A percentile compares a stretch with the other conserved stretches of the same genome.
Evolutionary conservation across 768 basidiomycete species (phyloP).

Genomic region (Albatrellus ellisii): DNA sequence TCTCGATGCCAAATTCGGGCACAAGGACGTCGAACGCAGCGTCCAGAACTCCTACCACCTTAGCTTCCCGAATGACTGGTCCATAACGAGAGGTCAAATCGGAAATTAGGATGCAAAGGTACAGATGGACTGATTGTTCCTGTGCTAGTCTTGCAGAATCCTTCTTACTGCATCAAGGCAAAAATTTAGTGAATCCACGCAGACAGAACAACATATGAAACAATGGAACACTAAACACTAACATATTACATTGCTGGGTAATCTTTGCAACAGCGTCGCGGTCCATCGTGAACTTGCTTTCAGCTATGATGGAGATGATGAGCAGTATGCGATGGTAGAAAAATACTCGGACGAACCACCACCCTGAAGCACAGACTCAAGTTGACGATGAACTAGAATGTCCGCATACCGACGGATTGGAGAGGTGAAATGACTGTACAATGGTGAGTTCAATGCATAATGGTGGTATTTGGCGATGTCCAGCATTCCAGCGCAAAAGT

Average conservation of each 20-base stretch:
- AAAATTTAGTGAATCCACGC: slow-evolving; percentile 8
- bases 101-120: slow-evolving; percentile 87
- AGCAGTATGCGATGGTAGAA: background rate
- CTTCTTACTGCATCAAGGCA: slow-evolving; percentile 44
- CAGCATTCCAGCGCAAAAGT: slow-evolving; percentile 98
- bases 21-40: slow-evolving; percentile 95
- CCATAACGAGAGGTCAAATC: slow-evolving; percentile 93
- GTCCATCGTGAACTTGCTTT: slow-evolving; percentile 87
- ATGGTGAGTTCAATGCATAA: slow-evolving; percentile 78
- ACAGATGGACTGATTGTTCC: slow-evolving; percentile 93
- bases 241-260: slow-evolving; percentile 98
- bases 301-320: slow-evolving; percentile 5
- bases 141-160: slow-evolving; percentile 88
- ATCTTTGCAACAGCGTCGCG: slow-evolving; percentile 96
- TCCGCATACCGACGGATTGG: slow-evolving; percentile 93
- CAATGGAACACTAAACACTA: slow-evolving; percentile 17
- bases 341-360: slow-evolving; percentile 33
- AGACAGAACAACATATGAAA: too few species aligned
- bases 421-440: slow-evolving; percentile 90
- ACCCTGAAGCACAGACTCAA: slow-evolving; percentile 76
- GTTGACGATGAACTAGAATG: slow-evolving; percentile 89
- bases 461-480: slow-evolving; percentile 97
- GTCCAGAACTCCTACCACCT: slow-evolving; percentile 91
- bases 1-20: slow-evolving; percentile 97
- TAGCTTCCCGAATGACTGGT: slow-evolving; percentile 90